phyloP scores from a whole-genome alignment of 2,329 filamentous ascomycete genomes.

The Boeremia lycopersici region DNA sequence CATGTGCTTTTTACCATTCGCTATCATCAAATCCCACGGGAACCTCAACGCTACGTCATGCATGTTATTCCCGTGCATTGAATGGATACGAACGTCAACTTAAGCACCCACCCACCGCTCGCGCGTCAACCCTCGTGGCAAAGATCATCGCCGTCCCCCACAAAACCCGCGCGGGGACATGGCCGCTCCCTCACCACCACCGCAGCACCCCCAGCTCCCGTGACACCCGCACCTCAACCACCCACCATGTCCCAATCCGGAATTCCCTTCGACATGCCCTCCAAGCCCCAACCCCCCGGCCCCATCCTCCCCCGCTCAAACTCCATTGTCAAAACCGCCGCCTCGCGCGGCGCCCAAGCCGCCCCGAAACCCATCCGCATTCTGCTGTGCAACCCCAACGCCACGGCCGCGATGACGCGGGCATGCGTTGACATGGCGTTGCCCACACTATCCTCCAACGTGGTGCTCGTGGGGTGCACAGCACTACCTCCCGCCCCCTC shows the following conservation, averaged over 20 bases:
- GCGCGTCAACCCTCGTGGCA: not conserved
- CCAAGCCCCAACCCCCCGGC: not conserved
- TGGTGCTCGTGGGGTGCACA: slow-evolving; percentile 59
- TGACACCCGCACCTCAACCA: too few relatives aligned
- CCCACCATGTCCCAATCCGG: slow-evolving; percentile 7
- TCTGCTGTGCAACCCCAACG: slow-evolving; percentile 58
- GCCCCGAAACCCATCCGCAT: slow-evolving; percentile 43
- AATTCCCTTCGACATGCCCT: slow-evolving; percentile 12
- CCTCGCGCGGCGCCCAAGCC: slow-evolving; percentile 10
- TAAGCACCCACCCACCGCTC: too few relatives aligned
- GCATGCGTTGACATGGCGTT: slow-evolving; percentile 54
- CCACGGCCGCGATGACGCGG: slow-evolving; percentile 55
- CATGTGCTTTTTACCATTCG: too few relatives aligned
- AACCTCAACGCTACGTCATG: too few relatives aligned
- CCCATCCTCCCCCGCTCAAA: slow-evolving; percentile 6
- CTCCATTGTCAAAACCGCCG: slow-evolving; percentile 7
- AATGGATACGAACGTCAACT: too few relatives aligned
- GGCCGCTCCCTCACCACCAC: not conserved
- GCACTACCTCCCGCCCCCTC: slow-evolving; percentile 56
- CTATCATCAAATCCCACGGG: too few relatives aligned
- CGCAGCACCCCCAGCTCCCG: not conserved
- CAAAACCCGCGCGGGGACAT: not conserved
- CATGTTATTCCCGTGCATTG: too few relatives aligned
- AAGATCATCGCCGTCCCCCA: not conserved
- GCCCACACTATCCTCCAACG: slow-evolving; percentile 54